A percentile compares a stretch with the other conserved stretches of the same genome.
These are phyloP conservation scores for Carex cristatella DNA, from an alignment of 176 grass and related monocot species.

Conservation along the genomic window DNA sequence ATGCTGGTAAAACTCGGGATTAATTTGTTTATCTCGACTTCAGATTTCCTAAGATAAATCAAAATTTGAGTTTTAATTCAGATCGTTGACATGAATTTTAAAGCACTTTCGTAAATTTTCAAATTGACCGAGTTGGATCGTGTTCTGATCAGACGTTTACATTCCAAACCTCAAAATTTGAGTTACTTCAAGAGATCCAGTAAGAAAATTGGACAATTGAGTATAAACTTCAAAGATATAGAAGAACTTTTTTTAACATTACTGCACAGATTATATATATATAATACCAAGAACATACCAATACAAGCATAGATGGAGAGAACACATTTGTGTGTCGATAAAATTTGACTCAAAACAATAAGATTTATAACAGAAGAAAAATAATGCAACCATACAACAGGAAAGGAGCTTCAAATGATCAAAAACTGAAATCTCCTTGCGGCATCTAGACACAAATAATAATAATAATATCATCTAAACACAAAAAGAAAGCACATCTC, in stretches of 20 bases:
- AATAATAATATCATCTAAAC: slow-evolving; percentile 5
- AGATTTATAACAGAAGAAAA: slow-evolving; percentile 10
- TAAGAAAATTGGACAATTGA: not conserved
- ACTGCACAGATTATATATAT: too few relatives aligned
- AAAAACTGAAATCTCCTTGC: slow-evolving; percentile 33
- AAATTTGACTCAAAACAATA: not conserved
- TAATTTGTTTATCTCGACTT: too few relatives aligned
- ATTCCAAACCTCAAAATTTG: too few relatives aligned
- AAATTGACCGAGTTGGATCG: too few relatives aligned
- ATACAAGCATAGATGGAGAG: not conserved
- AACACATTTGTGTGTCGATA: not conserved
- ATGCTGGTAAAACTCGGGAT: not conserved
- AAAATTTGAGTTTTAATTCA: too few relatives aligned
- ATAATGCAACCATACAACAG: not conserved
- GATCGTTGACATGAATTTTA: too few relatives aligned
- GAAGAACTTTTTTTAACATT: not conserved
- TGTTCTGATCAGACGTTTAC: too few relatives aligned
- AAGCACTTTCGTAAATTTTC: too few relatives aligned
- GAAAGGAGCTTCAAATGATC: slow-evolving; percentile 16
- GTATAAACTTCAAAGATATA: not conserved
- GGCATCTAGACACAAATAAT: not conserved
- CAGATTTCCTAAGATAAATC: too few relatives aligned
- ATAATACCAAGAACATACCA: not conserved
- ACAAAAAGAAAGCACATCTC: not conserved
- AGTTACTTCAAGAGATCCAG: too few relatives aligned